Evolutionary conservation across 192 early-diverging fungal species (phyloP).

Genomic region (Coemansia sp.): DNA sequence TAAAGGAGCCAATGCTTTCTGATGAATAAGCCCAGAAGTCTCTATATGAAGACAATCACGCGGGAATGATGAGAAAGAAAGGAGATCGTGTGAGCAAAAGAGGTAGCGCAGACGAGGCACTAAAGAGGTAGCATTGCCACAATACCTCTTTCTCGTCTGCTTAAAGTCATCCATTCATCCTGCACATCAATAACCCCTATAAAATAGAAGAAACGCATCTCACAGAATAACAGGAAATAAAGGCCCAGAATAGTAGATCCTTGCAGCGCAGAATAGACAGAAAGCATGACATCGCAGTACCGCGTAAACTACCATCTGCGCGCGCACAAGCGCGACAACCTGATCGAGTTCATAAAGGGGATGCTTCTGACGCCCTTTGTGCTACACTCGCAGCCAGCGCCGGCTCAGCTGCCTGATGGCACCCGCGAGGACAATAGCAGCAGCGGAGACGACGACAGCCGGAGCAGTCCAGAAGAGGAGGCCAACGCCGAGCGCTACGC

Average conservation of each 20-base stretch:
- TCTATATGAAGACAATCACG: not conserved
- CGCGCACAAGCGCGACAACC: slow-evolving; percentile 85
- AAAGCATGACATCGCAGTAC: slow-evolving; percentile 52
- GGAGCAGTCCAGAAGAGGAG: slow-evolving; percentile 27
- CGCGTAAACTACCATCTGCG: slow-evolving; percentile 59
- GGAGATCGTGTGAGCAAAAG: too few species aligned
- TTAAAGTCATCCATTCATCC: not conserved
- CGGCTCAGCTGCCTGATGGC: not conserved
- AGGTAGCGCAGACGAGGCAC: too few species aligned
- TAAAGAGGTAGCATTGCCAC: not conserved
- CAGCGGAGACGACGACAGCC: slow-evolving; percentile 3
- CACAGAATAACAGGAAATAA: not conserved
- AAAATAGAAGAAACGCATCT: not conserved
- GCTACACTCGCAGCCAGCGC: slow-evolving; percentile 64
- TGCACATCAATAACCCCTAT: not conserved
- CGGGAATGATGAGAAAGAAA: not conserved
- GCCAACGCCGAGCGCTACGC: slow-evolving; percentile 70
- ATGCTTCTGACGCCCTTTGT: slow-evolving; percentile 85
- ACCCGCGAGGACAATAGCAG: not conserved
- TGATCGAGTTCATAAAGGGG: slow-evolving; percentile 91
- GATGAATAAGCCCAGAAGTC: not conserved
- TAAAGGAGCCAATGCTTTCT: too few species aligned
- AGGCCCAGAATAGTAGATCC: not conserved
- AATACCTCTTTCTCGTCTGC: slow-evolving; percentile 1
- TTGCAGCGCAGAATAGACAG: not conserved